A percentile compares a stretch with the other conserved stretches of the same genome.
Evolutionary conservation across 2,329 filamentous ascomycete species (phyloP).

Genomic region (Byssoonygena ceratinophila): DNA sequence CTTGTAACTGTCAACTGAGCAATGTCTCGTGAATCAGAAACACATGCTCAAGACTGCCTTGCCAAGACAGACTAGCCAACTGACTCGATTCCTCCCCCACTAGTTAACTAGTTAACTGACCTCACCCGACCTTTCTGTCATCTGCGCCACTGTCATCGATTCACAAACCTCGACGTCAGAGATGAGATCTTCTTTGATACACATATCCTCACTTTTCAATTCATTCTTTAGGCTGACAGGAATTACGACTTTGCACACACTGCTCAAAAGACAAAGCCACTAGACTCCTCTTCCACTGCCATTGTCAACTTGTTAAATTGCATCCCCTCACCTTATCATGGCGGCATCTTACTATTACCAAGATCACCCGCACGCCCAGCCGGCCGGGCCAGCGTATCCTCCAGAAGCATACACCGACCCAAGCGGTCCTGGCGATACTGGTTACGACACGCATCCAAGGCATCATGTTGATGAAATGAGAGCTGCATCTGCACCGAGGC

Average conservation of each 20-base stretch:
- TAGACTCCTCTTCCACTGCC: too few relatives aligned
- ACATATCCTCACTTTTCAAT: background rate
- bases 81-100: too few relatives aligned
- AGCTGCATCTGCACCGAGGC: conserved; percentile 3
- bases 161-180: background rate
- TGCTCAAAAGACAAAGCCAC: background rate
- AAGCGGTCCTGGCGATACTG: background rate
- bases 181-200: background rate
- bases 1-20: too few relatives aligned
- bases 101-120: too few relatives aligned
- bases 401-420: background rate
- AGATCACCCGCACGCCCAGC: background rate
- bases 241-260: background rate
- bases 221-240: too few relatives aligned
- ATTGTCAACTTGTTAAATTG: too few relatives aligned
- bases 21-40: too few relatives aligned
- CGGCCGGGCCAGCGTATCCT: background rate
- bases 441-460: background rate
- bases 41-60: too few relatives aligned
- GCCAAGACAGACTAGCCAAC: too few relatives aligned
- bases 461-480: background rate
- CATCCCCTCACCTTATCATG: background rate
- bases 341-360: conserved; percentile 3
- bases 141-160: background rate
- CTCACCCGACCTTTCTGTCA: background rate